These are phyloP conservation scores for Penicillium sp. DNA, from an alignment of 2,329 filamentous ascomycete genomes.

Conservation along the genomic window DNA sequence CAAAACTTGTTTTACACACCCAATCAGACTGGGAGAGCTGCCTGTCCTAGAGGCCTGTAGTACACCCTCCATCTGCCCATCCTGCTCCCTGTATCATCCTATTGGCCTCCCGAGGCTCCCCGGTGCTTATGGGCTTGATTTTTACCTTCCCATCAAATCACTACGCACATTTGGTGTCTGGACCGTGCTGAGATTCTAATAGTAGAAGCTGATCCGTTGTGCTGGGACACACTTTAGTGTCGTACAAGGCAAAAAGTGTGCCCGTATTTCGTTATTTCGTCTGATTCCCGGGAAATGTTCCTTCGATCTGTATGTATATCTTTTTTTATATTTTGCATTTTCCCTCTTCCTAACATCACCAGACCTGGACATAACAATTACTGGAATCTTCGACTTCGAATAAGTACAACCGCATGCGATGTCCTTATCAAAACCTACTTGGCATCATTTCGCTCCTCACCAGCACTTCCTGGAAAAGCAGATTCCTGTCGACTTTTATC, in stretches of 20 bases:
- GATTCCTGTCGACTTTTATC: conserved; percentile 25
- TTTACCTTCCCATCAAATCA: not conserved
- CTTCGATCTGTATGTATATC: conserved; percentile 1
- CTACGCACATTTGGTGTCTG: conserved; percentile 5
- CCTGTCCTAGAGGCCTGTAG: not conserved
- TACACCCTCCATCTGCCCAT: not conserved
- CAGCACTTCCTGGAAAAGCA: conserved; percentile 32
- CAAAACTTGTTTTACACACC: not conserved
- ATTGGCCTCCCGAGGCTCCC: not conserved
- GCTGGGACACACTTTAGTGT: conserved; percentile 9
- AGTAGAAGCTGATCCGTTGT: conserved; percentile 11
- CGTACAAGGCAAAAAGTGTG: conserved; percentile 5
- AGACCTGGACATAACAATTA: not conserved
- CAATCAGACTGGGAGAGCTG: not conserved
- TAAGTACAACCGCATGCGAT: conserved; percentile 31
- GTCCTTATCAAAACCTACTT: conserved; percentile 37
- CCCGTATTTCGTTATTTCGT: not conserved
- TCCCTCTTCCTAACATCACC: not conserved
- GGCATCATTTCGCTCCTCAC: conserved; percentile 33
- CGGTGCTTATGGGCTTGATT: not conserved
- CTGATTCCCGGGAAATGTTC: conserved; percentile 10
- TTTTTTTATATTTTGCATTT: not conserved
- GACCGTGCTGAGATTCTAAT: conserved; percentile 14
- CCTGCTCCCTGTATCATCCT: not conserved
- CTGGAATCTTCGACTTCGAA: conserved; percentile 10